Evolutionary conservation across 2,329 filamentous ascomycete species (phyloP), one percentile per base, ranked within the genome.

Genomic region (Basipetospora chlamydospora): DNA sequence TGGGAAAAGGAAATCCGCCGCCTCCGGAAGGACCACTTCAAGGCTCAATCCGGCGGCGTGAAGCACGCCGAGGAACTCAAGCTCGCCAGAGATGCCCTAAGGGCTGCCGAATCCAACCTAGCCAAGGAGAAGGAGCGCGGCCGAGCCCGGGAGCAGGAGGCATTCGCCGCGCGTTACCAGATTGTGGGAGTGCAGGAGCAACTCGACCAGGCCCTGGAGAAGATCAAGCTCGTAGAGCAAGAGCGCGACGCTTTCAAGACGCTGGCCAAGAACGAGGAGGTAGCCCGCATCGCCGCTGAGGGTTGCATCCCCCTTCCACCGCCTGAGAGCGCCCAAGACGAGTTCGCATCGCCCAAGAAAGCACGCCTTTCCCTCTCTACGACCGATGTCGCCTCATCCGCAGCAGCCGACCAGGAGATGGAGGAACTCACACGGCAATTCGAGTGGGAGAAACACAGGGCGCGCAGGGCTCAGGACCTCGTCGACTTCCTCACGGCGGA

Each of bases 401-500:
- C 62, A 38, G 57, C 63, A 43, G 70, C 61, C 43, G 70, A 74
- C 44, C 58, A 62, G n/a, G 71, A 75, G 46, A 66, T 75, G 23
- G 70, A 75, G 30, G 67, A 74, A 45, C 55, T 75, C 28, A 60
- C 58, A 1, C 57, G 57, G 5, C 56, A 70, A 37, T 61, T 69
- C 49, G 59, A 66, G 39, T 75, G 70, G 67, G 70, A 72, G 54
- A 60, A 70, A 58, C 68, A 72, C 49, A 65, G 77, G 38, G 77
- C 80, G 8, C 67, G 80, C 42, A 70, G 78, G 6, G 78, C 80
- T 0, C 65, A 79, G 43, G 80, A 85, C 41, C 72, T 80, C 49
- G 65, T 85, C 33, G 78, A 86, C 22, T 87, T 84, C 54, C 63
- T 87, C 51, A 73, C 82, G 49, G 69, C 80, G 38, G 81, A 88